A percentile compares a stretch with the other conserved stretches of the same genome.
phyloP scores from a whole-genome alignment of 495 filamentous ascomycete genomes.

The Penicillium canariense region DNA sequence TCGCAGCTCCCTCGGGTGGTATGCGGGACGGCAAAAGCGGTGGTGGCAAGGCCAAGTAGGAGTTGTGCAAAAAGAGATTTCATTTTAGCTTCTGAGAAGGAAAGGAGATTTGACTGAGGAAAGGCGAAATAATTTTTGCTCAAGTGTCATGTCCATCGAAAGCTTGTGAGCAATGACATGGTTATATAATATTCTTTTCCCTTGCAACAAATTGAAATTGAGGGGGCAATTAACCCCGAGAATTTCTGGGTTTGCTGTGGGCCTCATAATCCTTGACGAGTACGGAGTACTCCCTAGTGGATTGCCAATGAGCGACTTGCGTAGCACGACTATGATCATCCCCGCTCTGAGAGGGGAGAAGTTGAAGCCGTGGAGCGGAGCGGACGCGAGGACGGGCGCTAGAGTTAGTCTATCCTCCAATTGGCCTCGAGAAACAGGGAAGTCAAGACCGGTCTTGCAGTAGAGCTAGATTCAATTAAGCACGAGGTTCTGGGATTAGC shows the following conservation, averaged over 20 bases:
- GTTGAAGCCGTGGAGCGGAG: background rate
- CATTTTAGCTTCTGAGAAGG: background rate
- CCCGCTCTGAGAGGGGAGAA: background rate
- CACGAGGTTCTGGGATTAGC: too few species aligned
- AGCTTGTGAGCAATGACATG: background rate
- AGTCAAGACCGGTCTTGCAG: background rate
- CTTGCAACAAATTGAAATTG: background rate
- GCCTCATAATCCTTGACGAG: background rate
- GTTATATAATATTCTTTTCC: background rate
- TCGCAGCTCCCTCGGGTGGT: background rate
- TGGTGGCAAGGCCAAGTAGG: background rate
- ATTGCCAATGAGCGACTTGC: background rate
- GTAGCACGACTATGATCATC: background rate
- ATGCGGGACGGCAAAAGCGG: background rate
- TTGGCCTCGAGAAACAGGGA: background rate
- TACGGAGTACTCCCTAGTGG: background rate
- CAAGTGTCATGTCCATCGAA: too few species aligned
- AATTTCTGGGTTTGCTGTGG: background rate
- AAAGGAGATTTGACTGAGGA: background rate
- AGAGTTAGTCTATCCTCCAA: background rate
- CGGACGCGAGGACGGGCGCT: background rate
- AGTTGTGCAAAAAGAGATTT: too few species aligned
- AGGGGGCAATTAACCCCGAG: background rate
- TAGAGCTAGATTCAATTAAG: too few species aligned
- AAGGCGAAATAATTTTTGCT: too few species aligned